A percentile compares a stretch with the other conserved stretches of the same genome.
phyloP scores from a whole-genome alignment of 352 stramenopile species.

The Phytophthora crassamura region DNA sequence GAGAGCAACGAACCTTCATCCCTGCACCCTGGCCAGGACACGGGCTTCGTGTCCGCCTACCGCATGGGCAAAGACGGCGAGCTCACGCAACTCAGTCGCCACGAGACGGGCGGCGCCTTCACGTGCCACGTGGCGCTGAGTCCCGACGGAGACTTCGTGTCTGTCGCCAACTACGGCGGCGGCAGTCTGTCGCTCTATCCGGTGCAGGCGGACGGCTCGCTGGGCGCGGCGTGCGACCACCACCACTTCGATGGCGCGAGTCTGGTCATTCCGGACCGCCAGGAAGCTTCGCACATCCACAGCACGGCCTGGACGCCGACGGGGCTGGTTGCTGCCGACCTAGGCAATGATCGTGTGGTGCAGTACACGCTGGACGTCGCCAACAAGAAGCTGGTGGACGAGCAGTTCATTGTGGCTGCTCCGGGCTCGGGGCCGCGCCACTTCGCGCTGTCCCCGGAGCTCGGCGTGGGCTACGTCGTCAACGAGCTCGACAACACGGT shows the following conservation, averaged over 20 bases:
- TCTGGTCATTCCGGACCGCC: constrained; percentile 58
- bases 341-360: constrained; percentile 73
- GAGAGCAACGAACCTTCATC: constrained; percentile 61
- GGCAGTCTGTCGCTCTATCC: constrained; percentile 68
- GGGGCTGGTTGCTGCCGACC: constrained; percentile 59
- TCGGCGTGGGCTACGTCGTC: constrained; percentile 70
- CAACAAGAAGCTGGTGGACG: constrained; percentile 48
- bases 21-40: constrained; percentile 37
- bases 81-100: constrained; percentile 52
- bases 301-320: constrained; percentile 70
- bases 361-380: constrained; percentile 61
- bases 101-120: constrained; percentile 65
- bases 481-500: constrained; percentile 74
- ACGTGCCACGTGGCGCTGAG: constrained; percentile 73
- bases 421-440: constrained; percentile 73
- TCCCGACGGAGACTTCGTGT: constrained; percentile 52
- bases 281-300: constrained; percentile 81
- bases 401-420: constrained; percentile 50
- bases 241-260: constrained; percentile 55
- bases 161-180: constrained; percentile 79
- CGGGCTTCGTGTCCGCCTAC: constrained; percentile 68
- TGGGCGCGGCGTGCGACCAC: constrained; percentile 48
- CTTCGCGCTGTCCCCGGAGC: constrained; percentile 66
- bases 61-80: constrained; percentile 46
- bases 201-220: constrained; percentile 61